phyloP scores from a whole-genome alignment of 192 early-diverging fungal species.

The Entomortierella parvispora region DNA sequence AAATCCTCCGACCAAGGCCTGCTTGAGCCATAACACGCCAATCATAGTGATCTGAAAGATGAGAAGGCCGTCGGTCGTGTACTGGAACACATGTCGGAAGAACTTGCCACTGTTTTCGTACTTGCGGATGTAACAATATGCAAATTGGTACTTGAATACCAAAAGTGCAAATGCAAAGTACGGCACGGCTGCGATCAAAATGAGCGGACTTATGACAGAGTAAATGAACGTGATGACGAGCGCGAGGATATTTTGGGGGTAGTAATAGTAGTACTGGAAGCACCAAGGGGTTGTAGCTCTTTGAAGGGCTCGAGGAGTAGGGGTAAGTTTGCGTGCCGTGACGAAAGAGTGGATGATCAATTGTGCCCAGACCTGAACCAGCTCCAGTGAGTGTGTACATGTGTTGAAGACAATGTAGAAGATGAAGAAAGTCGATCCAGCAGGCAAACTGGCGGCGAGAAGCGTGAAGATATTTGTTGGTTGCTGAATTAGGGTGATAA shows the following conservation, averaged over 20 bases:
- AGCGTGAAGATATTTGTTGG: constrained; percentile 62
- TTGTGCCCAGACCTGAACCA: constrained; percentile 67
- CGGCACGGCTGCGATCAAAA: constrained; percentile 61
- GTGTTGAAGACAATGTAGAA: constrained; percentile 71
- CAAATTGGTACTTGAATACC: constrained; percentile 71
- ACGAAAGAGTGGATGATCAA: constrained; percentile 60
- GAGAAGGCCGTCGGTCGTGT: constrained; percentile 64
- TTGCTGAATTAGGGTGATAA: constrained; percentile 56
- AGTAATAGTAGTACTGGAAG: constrained; percentile 72
- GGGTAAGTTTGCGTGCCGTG: constrained; percentile 56
- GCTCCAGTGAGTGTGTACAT: constrained; percentile 65
- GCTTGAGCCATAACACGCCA: constrained; percentile 61
- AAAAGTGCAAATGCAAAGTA: constrained; percentile 64
- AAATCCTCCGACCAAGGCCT: constrained; percentile 53
- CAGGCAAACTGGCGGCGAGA: constrained; percentile 60
- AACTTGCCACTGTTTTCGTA: constrained; percentile 68
- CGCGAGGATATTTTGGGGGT: constrained; percentile 67
- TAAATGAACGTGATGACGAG: constrained; percentile 72
- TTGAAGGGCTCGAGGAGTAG: constrained; percentile 64
- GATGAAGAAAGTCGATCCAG: constrained; percentile 70
- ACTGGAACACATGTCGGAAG: constrained; percentile 64
- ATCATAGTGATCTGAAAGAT: constrained; percentile 69
- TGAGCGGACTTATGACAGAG: constrained; percentile 66
- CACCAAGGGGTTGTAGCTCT: constrained; percentile 60
- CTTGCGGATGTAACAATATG: constrained; percentile 67